Percentiles rank a stretch among this genome's conserved stretches.
Conservation (phyloP, 2,329 filamentous ascomycete species). For the Talaromyces sp. region DNA sequence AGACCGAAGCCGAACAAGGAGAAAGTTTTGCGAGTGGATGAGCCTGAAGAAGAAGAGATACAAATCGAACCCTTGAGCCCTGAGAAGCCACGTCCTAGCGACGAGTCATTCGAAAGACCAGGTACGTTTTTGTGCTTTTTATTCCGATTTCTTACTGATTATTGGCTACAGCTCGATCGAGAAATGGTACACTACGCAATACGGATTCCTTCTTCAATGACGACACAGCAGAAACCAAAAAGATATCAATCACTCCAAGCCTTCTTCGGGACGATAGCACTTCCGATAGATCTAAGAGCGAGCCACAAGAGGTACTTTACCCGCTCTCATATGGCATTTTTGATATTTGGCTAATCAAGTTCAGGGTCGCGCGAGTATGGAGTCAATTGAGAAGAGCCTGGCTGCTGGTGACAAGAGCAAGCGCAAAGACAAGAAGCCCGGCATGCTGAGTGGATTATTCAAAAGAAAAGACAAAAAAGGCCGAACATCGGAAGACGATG, state of each 20-base stretch:
- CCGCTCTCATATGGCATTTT: conserved; percentile 15
- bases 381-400: conserved; percentile 68
- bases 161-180: conserved; percentile 52
- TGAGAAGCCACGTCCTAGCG: conserved; percentile 54
- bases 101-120: conserved; percentile 60
- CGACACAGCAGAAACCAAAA: conserved; percentile 90
- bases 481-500: conserved; percentile 46
- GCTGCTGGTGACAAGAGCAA: conserved; percentile 61
- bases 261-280: conserved; percentile 74
- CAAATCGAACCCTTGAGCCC: conserved; percentile 30
- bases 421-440: conserved; percentile 67
- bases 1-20: conserved; percentile 42
- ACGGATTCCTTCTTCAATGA: conserved; percentile 98
- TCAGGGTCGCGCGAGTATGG: conserved; percentile 65
- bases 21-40: conserved; percentile 26
- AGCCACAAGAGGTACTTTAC: conserved; percentile 39
- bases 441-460: conserved; percentile 68
- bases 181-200: conserved; percentile 82
- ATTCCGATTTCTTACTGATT: conserved; percentile 19
- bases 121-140: conserved; percentile 25
- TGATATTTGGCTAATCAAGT: conserved; percentile 25
- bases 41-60: conserved; percentile 23
- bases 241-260: conserved; percentile 94
- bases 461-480: conserved; percentile 63
- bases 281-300: conserved; percentile 25